phyloP scores from a whole-genome alignment of 768 basidiomycete species.

The Hortiboletus campestris region DNA sequence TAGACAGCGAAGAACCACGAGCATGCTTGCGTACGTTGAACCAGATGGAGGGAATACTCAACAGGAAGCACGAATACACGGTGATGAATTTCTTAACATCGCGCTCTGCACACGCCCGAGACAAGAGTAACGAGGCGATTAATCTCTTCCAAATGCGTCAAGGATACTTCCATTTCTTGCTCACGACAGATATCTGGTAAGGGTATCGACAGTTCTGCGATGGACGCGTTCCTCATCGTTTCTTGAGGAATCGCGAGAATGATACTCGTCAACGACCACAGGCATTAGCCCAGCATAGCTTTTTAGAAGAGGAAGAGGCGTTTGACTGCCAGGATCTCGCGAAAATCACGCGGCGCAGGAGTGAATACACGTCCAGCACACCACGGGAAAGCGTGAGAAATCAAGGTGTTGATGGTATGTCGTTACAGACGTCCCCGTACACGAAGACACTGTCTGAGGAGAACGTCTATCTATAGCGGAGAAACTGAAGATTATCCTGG shows the following conservation, averaged over 20 bases:
- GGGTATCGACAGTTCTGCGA: background rate
- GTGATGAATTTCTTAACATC: background rate
- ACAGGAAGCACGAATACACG: background rate
- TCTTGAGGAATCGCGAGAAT: background rate
- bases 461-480: background rate
- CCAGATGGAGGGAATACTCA: constrained; percentile 1
- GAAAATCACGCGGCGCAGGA: background rate
- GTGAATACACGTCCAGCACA: background rate
- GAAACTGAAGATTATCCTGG: background rate
- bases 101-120: background rate
- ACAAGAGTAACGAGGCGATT: background rate
- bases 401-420: background rate
- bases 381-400: background rate
- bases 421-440: too few relatives aligned
- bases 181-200: constrained; percentile 2
- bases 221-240: background rate
- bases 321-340: background rate
- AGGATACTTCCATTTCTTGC: constrained; percentile 2
- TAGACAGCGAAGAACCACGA: background rate
- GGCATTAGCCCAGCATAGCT: background rate
- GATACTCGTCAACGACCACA: background rate
- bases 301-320: background rate
- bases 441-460: background rate
- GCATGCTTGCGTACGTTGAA: constrained; percentile 6
- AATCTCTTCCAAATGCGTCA: constrained; percentile 1